Evolutionary conservation across 1,284 basidiomycete genomes (phyloP), one percentile per base, ranked within the genome.

Genomic region (Grifola frondosa): DNA sequence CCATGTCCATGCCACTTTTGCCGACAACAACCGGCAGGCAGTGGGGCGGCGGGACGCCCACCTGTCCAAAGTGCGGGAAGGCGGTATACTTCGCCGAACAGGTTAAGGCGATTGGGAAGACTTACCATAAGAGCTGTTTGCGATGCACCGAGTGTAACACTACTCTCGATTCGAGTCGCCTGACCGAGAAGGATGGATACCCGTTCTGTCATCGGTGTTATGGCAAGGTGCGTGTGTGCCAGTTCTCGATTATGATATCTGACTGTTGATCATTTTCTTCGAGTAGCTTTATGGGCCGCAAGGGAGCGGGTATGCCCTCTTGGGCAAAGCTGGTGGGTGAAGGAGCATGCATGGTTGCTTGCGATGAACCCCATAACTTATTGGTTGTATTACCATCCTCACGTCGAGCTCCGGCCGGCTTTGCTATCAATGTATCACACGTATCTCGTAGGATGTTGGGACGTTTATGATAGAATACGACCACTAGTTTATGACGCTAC

Each of bases 101-200:
- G 81, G 77, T 84, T 44, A 86, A 86, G 64, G 86, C 87, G 3
- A 73, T 84, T 4, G 83, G 84, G 13, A 82, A 86, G 68, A 84
- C 81, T 25, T 90, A 72, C 62, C 87, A 90, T 52, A 88, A 86
- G 59, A 68, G 65, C n/a, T 90, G 88, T 57, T 62, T 90, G 49
- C 69, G 86, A 16, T 90, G 87, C 58, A 73, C 72, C 5, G 81
- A 81, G 50, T 90, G 87, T 54, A 75, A 70, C 44, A 78, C 81
- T 1, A 56, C 68, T 6, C 67, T 90, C 17, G 86, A 88, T 56
- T 84, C 86, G 26, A 80, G 69, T 30, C 75, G 78, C 22, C 61
- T 90, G 46, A 77, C 82, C 19, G 87, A 90, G 61, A 83, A 84
- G 57, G 85, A 87, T 30, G 84, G 80, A 1, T 71, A 77, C 15